These are phyloP conservation scores for Globisporangium alternatum DNA, from an alignment of 352 stramenopile genomes.

Conservation along the genomic window DNA sequence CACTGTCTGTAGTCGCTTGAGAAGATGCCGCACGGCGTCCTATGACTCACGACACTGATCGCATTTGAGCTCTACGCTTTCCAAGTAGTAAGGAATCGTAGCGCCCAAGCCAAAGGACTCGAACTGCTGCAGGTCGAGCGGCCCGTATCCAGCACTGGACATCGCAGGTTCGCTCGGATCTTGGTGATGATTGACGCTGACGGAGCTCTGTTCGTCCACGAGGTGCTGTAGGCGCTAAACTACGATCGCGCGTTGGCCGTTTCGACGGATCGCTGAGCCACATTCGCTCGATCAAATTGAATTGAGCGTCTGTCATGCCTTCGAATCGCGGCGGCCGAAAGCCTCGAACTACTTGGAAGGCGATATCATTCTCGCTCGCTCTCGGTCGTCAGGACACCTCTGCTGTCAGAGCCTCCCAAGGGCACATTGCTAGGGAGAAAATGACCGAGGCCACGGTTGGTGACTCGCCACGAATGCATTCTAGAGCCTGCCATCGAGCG, in stretches of 20 bases:
- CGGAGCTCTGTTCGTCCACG: not conserved
- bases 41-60: not conserved
- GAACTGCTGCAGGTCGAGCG: not conserved
- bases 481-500: conserved; percentile 3
- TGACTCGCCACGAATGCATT: not conserved
- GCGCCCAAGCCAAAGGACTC: not conserved
- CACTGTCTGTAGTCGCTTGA: not conserved
- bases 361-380: no score
- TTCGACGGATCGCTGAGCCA: not conserved
- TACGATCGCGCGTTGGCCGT: not conserved
- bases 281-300: not conserved
- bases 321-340: not conserved
- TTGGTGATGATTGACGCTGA: no score
- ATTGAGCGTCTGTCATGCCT: not conserved
- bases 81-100: not conserved
- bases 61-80: not conserved
- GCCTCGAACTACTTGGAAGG: no score
- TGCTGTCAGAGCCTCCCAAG: conserved; percentile 1
- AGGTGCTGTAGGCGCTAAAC: not conserved
- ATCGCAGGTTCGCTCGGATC: not conserved
- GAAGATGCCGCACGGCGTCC: not conserved
- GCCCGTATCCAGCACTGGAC: not conserved
- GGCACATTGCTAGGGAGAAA: conserved; percentile 11
- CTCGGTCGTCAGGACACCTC: not conserved
- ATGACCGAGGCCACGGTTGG: not conserved